Evolutionary conservation across 768 basidiomycete genomes (phyloP).

Genomic region (Tylopilus rubrobrunneus): DNA sequence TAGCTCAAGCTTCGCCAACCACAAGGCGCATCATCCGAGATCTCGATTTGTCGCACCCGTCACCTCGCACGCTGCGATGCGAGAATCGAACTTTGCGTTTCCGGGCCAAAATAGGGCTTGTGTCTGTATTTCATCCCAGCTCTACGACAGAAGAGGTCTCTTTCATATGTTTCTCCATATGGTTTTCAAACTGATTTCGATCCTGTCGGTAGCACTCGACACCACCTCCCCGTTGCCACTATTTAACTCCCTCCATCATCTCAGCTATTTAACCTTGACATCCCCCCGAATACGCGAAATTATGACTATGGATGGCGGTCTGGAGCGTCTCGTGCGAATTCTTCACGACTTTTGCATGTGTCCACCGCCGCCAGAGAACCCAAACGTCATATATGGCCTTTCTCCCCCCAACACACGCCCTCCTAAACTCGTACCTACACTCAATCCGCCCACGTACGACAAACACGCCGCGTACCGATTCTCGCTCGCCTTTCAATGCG

Average conservation of each 20-base stretch:
- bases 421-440: constrained; percentile 51
- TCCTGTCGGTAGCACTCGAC: constrained; percentile 39
- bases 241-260: constrained; percentile 93
- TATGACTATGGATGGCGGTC: constrained; percentile 95
- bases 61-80: constrained; percentile 50
- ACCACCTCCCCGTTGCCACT: constrained; percentile 61
- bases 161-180: constrained; percentile 5
- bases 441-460: constrained; percentile 69
- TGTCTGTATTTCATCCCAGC: constrained; percentile 89
- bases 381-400: constrained; percentile 73
- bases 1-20: neutral
- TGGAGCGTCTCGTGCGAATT: constrained; percentile 92
- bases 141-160: constrained; percentile 92
- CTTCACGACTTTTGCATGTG: constrained; percentile 83
- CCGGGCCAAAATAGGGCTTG: constrained; percentile 93
- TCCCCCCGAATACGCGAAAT: constrained; percentile 98
- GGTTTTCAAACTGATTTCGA: constrained; percentile 8
- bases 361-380: constrained; percentile 79
- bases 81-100: constrained; percentile 94
- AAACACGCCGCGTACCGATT: constrained; percentile 87
- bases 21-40: constrained; percentile 8
- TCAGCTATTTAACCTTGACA: constrained; percentile 94
- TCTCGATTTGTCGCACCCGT: constrained; percentile 16
- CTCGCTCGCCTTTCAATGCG: constrained; percentile 91
- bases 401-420: constrained; percentile 58